Base-by-base conservation (phyloP, 2,329 filamentous ascomycete genomes). In the Fusarium sambucinum region DNA sequence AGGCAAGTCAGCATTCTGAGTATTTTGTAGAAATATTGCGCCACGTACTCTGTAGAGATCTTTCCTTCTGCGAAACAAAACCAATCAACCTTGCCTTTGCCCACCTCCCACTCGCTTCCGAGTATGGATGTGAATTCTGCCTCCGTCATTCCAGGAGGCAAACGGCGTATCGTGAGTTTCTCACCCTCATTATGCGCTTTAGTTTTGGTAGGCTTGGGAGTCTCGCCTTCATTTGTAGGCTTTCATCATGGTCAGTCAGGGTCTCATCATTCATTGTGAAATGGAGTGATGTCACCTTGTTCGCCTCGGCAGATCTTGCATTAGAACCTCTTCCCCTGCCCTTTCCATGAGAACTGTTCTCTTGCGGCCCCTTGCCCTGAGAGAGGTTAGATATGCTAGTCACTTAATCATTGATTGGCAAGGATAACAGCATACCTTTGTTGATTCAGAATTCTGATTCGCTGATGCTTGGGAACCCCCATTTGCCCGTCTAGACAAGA, bases 1-100 rank as follows among this genome's bases (percentile, higher is more conserved):
- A 30, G 25, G 37, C 9, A 21, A 38, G 62, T 74, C 46, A 72
- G 71, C 64, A 41, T 52, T 46, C 17, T 25, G 23, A 17, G 42
- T 33, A 13, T 38, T 23, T 33, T 17, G 30, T 7, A 21, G 38
- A 45, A 64, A n/a, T 47, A 13, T 33, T 46, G 30, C 38, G 48
- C 25, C 37, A 80, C 89, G 71, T 82, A 96, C 94, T 97, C 92
- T 76, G 89, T 91, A 3, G 94, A 94, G 44, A 95, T 84, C 77
- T 97, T 97, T 59, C 87, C 87, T 3, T 78, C 72, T 9, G 80
- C 78, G 68, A 83, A 99, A 48, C 86, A 86, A 69, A 92, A 84
- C 92, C 93, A 97, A 77, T 97, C 94, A 14, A 96, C 88, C 76
- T 90, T 96, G 32, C 93, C 93, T 47, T 86, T 87, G n/a, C 92